These are phyloP conservation scores for Boletellus ananiceps DNA, from an alignment of 768 basidiomycete genomes.

Conservation along the genomic window DNA sequence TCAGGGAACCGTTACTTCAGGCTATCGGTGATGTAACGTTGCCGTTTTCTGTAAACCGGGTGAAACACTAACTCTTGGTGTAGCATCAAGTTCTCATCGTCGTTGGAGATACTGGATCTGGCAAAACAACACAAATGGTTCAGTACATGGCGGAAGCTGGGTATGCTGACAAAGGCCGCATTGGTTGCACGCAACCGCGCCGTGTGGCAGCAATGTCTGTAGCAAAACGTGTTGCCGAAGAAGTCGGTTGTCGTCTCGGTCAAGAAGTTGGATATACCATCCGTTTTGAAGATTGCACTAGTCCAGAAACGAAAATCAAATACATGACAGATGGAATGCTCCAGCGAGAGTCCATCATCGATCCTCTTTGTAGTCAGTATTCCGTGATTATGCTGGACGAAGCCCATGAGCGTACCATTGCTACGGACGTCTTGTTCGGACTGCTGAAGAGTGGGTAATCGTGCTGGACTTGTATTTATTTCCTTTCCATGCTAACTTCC, in stretches of 20 bases:
- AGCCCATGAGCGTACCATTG: slow-evolving; percentile 96
- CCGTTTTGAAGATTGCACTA: slow-evolving; percentile 98
- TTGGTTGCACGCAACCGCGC: slow-evolving; percentile 98
- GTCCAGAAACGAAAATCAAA: slow-evolving; percentile 98
- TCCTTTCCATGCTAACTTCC: slow-evolving; percentile 14
- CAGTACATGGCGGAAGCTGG: slow-evolving; percentile 97
- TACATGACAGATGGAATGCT: slow-evolving; percentile 99
- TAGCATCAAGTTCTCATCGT: slow-evolving; percentile 91
- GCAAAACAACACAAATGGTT: slow-evolving; percentile 99
- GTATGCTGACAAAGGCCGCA: slow-evolving; percentile 82
- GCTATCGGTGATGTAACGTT: slow-evolving; percentile 80
- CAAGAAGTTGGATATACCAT: slow-evolving; percentile 98
- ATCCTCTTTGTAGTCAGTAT: slow-evolving; percentile 89
- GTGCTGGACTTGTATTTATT: background rate
- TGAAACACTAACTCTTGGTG: slow-evolving; percentile 13
- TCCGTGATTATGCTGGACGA: slow-evolving; percentile 98
- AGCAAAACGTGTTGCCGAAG: slow-evolving; percentile 96
- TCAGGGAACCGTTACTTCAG: slow-evolving; percentile 82
- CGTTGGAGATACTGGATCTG: slow-evolving; percentile 97
- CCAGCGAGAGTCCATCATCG: slow-evolving; percentile 93
- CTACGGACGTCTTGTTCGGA: slow-evolving; percentile 98
- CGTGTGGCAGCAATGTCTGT: slow-evolving; percentile 99
- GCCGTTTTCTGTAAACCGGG: slow-evolving; percentile 1
- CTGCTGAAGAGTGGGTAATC: slow-evolving; percentile 60
- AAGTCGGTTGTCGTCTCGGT: slow-evolving; percentile 95